Base-by-base conservation (phyloP, 2,329 filamentous ascomycete genomes). In the Tothia fuscella region DNA sequence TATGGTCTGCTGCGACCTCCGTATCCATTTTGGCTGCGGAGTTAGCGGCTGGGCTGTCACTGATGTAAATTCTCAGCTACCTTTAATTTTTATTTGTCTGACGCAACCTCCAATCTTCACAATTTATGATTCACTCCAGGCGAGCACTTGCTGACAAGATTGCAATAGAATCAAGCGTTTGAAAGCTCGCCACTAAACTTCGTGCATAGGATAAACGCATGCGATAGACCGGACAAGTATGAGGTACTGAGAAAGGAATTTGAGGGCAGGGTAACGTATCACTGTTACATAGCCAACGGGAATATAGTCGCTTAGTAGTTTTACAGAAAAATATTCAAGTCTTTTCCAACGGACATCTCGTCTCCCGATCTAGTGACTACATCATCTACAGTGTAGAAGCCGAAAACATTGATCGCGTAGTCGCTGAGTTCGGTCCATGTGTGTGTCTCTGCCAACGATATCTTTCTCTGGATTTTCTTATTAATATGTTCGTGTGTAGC, bases 21-120 rank as follows among this genome's bases (percentile, higher is more conserved):
- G 65, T 67, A 65, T 70, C 80, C 82, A 78, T 94, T 81, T 74
- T 89, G 85, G 81, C 71, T 64, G 67, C 66, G 66, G 65, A 67
- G 54, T 57, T 51, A 60, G 67, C 63, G 61, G 68, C 67, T 67
- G n/a, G 68, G 70, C 74, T 76, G 80, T 93, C 89, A 75, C 76
- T 95, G 89, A 95, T 95, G 89, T 93, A 82, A 93, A 78, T 71
- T 79, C 83, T 91, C 81, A 85, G 89, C 89, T 96, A 96, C 89
- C 89, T 95, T 82, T 78, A 61, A 71, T 75, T 76, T 82, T 66
- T 58, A 63, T 70, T 73, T 70, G 83, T 95, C 89, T 95, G 89
- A 95, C 19, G 12, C 32, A 20, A 21, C 13, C 22, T 31, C 16
- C n/a, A n/a, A n/a, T n/a, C n/a, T n/a, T n/a, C n/a, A n/a, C n/a